Evolutionary conservation across 176 grass and related monocot genomes (phyloP).

Genomic region (Ampelocalamus luodianensis): DNA sequence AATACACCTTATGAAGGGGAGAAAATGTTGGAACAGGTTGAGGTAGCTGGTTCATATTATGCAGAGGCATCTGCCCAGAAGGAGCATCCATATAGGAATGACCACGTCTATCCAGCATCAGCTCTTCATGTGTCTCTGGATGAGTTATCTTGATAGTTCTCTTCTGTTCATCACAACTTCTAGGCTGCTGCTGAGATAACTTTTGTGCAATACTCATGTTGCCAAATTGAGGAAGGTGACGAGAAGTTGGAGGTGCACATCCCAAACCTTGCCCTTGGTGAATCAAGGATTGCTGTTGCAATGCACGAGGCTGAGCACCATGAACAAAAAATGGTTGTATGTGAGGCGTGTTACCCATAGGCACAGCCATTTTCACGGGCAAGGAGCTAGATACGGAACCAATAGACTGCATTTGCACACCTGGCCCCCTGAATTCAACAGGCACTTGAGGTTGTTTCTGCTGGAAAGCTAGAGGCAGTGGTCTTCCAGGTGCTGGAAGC

Average conservation of each 20-base stretch:
- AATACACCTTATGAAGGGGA: slow-evolving; percentile 57
- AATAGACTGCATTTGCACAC: slow-evolving; percentile 54
- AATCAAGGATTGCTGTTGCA: slow-evolving; percentile 72
- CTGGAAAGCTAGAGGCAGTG: slow-evolving; percentile 49
- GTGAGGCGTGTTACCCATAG: slow-evolving; percentile 54
- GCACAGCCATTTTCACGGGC: slow-evolving; percentile 61
- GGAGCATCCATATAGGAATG: slow-evolving; percentile 41
- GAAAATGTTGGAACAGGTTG: slow-evolving; percentile 49
- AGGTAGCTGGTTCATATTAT: slow-evolving; percentile 46
- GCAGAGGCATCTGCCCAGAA: slow-evolving; percentile 52
- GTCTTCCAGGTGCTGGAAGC: slow-evolving; percentile 43
- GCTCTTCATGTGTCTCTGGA: slow-evolving; percentile 86
- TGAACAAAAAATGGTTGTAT: slow-evolving; percentile 63
- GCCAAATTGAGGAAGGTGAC: slow-evolving; percentile 61
- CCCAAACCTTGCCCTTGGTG: slow-evolving; percentile 77
- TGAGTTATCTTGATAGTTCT: slow-evolving; percentile 78
- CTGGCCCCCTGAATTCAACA: slow-evolving; percentile 54
- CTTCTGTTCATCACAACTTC: slow-evolving; percentile 55
- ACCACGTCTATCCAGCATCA: slow-evolving; percentile 62
- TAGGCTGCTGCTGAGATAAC: slow-evolving; percentile 54
- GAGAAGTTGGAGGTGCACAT: slow-evolving; percentile 52
- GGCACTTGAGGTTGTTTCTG: slow-evolving; percentile 58
- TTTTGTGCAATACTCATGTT: slow-evolving; percentile 52
- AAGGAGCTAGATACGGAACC: slow-evolving; percentile 58
- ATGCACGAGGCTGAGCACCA: slow-evolving; percentile 56